Conservation (phyloP, 257 asterid species). For the Scutellaria barbata region DNA sequence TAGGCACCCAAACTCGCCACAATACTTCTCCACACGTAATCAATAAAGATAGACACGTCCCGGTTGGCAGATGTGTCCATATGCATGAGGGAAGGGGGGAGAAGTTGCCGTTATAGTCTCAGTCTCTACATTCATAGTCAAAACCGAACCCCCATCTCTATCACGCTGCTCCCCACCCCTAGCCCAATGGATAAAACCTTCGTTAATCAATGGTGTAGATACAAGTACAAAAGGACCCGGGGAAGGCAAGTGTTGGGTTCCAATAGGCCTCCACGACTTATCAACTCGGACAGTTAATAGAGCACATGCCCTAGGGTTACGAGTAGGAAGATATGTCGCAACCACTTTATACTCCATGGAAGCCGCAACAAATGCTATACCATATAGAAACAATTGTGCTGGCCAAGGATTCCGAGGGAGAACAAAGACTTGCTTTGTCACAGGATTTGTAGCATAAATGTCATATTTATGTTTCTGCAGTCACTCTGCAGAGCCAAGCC, state of each 20-base stretch:
- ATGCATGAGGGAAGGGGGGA: neutral
- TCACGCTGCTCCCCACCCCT: too few species aligned
- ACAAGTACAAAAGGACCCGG: too few species aligned
- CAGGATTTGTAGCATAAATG: neutral
- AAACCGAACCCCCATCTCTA: neutral
- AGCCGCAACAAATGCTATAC: constrained; percentile 5
- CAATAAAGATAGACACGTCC: neutral
- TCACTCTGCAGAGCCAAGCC: neutral
- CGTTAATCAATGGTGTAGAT: neutral
- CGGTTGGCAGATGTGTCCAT: neutral
- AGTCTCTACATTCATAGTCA: constrained; percentile 17
- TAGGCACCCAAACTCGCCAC: neutral
- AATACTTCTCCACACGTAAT: neutral
- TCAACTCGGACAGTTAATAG: constrained; percentile 15
- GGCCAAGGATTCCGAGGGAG: neutral
- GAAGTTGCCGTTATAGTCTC: neutral
- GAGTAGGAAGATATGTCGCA: neutral
- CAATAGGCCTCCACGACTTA: neutral
- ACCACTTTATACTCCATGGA: constrained; percentile 21
- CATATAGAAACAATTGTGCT: neutral
- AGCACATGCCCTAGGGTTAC: neutral
- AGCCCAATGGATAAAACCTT: constrained; percentile 21
- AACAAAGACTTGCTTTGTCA: neutral
- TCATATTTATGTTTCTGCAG: neutral
- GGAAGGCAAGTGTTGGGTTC: neutral